Conservation (phyloP, 176 grass and related monocot genomes). For the Calamus simplicifolius region DNA sequence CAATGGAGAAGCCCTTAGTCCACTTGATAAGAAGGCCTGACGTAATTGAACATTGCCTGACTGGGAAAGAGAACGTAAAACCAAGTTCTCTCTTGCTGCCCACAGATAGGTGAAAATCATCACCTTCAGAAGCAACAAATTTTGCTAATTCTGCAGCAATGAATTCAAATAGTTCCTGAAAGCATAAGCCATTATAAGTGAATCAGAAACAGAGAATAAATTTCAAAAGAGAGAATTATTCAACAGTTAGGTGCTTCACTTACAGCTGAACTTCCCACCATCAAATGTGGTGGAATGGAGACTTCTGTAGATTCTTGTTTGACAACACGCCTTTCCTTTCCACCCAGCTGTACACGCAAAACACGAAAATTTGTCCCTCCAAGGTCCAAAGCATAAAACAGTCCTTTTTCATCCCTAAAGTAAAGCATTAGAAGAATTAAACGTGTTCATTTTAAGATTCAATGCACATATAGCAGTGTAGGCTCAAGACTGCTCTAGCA, state of each 20-base stretch:
- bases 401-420: slow-evolving; percentile 45
- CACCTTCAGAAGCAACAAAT: slow-evolving; percentile 61
- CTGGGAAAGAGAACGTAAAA: slow-evolving; percentile 96
- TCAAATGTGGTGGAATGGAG: slow-evolving; percentile 47
- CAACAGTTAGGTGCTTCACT: neutral
- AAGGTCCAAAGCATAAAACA: slow-evolving; percentile 78
- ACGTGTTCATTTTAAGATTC: neutral
- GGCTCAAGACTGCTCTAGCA: neutral
- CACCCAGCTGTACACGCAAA: slow-evolving; percentile 53
- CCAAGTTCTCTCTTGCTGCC: slow-evolving; percentile 53
- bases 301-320: slow-evolving; percentile 40
- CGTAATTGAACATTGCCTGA: slow-evolving; percentile 58
- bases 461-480: neutral
- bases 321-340: slow-evolving; percentile 34
- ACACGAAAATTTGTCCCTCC: slow-evolving; percentile 88
- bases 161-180: slow-evolving; percentile 77
- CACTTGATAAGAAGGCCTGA: slow-evolving; percentile 78
- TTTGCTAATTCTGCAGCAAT: slow-evolving; percentile 56
- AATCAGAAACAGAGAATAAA: no score
- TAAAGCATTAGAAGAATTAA: neutral
- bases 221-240: no score
- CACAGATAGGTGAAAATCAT: slow-evolving; percentile 14
- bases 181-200: neutral
- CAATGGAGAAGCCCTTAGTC: slow-evolving; percentile 81
- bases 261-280: slow-evolving; percentile 59